Conservation (phyloP, 768 basidiomycete genomes). For the Russula sp. region DNA sequence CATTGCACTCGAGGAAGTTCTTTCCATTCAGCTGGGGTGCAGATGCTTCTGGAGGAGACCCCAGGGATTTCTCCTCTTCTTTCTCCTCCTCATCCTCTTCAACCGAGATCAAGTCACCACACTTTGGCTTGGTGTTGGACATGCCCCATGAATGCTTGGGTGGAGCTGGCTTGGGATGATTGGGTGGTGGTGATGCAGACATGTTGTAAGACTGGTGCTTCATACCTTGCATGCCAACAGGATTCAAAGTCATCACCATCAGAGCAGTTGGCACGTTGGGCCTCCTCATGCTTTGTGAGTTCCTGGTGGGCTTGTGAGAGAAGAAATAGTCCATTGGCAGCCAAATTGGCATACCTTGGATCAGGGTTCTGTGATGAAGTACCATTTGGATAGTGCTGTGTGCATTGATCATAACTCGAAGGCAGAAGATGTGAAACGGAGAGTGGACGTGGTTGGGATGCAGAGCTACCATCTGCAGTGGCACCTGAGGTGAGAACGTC, state of each 20-base stretch:
- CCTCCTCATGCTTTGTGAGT: slow-evolving; percentile 90
- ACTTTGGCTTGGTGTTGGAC: slow-evolving; percentile 21
- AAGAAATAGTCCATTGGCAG: slow-evolving; percentile 84
- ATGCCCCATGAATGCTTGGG: slow-evolving; percentile 35
- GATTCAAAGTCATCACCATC: slow-evolving; percentile 25
- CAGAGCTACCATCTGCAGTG: slow-evolving; percentile 49
- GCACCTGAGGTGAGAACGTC: slow-evolving; percentile 59
- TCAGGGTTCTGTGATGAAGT: slow-evolving; percentile 10
- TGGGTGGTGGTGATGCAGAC: slow-evolving; percentile 26
- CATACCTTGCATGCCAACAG: slow-evolving; percentile 43
- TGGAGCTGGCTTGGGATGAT: slow-evolving; percentile 12
- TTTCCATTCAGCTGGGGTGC: slow-evolving; percentile 18
- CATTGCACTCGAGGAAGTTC: slow-evolving; percentile 93
- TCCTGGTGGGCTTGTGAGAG: slow-evolving; percentile 95
- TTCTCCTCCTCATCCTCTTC: slow-evolving; percentile 30
- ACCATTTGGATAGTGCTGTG: slow-evolving; percentile 20
- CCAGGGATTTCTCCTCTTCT: slow-evolving; percentile 31
- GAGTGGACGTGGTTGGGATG: slow-evolving; percentile 39
- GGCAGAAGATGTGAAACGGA: slow-evolving; percentile 29
- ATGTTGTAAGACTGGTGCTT: slow-evolving; percentile 64
- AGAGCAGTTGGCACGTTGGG: slow-evolving; percentile 48
- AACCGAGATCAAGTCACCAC: slow-evolving; percentile 25
- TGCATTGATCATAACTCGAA: slow-evolving; percentile 17
- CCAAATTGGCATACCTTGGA: slow-evolving; percentile 29
- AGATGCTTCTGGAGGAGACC: slow-evolving; percentile 16